Conservation (phyloP, 208 protist genomes). For the Leishmania gerbilli region DNA sequence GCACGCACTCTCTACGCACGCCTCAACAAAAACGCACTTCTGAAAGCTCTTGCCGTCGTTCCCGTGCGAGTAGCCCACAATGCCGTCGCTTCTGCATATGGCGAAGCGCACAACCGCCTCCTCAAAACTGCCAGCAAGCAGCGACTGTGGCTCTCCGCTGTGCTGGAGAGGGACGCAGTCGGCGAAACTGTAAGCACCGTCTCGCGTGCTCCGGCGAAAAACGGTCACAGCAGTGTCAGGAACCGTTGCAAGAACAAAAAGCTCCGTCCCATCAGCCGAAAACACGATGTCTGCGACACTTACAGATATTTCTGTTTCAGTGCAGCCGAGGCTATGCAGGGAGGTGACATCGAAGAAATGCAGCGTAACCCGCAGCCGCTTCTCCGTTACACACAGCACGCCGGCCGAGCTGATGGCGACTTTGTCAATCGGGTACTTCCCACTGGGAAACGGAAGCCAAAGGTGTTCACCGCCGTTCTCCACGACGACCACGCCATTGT, state of each 20-base stretch:
- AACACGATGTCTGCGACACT: constrained; percentile 55
- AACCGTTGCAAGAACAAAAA: constrained; percentile 56
- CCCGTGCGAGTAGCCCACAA: constrained; percentile 16
- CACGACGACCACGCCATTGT: constrained; percentile 44
- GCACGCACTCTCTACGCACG: not conserved
- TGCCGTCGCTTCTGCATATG: constrained; percentile 2
- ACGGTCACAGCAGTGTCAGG: constrained; percentile 41
- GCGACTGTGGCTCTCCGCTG: not conserved
- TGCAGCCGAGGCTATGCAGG: constrained; percentile 36
- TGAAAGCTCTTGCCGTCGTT: not conserved
- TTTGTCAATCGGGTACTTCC: constrained; percentile 50
- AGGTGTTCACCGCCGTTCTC: constrained; percentile 30
- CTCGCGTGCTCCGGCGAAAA: constrained; percentile 18
- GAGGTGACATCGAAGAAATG: constrained; percentile 59
- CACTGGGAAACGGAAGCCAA: constrained; percentile 54
- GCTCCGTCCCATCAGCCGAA: constrained; percentile 43
- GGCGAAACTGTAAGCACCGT: constrained; percentile 18
- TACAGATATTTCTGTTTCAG: constrained; percentile 51
- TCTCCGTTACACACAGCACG: constrained; percentile 64
- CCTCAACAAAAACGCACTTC: constrained; percentile 7
- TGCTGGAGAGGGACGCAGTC: constrained; percentile 13
- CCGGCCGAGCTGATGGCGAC: constrained; percentile 35
- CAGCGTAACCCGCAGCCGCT: constrained; percentile 50
- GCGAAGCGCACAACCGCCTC: not conserved
- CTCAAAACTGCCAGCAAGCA: not conserved